Percentiles rank a stretch among this genome's conserved stretches.
These are phyloP conservation scores for Chaetomium sp. DNA, from an alignment of 2,329 filamentous ascomycete genomes.

Conservation along the genomic window DNA sequence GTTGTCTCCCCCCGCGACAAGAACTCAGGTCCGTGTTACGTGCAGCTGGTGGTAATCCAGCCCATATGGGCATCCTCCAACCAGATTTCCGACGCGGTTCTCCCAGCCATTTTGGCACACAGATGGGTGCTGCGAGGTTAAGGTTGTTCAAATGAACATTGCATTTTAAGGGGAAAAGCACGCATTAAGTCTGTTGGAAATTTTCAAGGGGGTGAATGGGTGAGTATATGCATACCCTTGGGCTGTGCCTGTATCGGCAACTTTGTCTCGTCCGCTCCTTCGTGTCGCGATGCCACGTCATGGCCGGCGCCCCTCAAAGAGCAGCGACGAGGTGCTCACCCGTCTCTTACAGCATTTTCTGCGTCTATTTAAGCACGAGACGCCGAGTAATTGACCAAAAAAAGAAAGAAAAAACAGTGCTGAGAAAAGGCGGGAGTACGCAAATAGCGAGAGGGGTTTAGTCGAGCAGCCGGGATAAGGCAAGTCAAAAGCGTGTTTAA, in stretches of 20 bases:
- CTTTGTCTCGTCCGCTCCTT: slow-evolving; percentile 4
- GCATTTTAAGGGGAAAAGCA: not conserved
- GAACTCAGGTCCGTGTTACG: slow-evolving; percentile 18
- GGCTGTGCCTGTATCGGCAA: slow-evolving; percentile 11
- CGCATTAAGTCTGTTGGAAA: slow-evolving; percentile 14
- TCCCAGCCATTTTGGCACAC: slow-evolving; percentile 19
- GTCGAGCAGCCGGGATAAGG: slow-evolving; percentile 8
- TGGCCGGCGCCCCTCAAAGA: slow-evolving; percentile 13
- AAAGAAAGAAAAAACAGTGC: not conserved
- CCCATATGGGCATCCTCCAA: slow-evolving; percentile 10
- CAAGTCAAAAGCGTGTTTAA: slow-evolving; percentile 1
- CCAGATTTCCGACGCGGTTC: slow-evolving; percentile 15
- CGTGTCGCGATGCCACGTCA: slow-evolving; percentile 19
- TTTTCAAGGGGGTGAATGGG: slow-evolving; percentile 12
- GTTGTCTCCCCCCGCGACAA: slow-evolving; percentile 10
- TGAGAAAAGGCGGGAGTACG: slow-evolving; percentile 10
- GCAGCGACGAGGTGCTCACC: slow-evolving; percentile 12
- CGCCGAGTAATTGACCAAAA: slow-evolving; percentile 13
- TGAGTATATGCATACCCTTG: slow-evolving; percentile 25
- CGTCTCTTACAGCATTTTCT: slow-evolving; percentile 19
- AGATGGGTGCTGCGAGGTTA: slow-evolving; percentile 17
- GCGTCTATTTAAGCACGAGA: slow-evolving; percentile 15
- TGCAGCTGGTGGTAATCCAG: slow-evolving; percentile 13
- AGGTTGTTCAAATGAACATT: slow-evolving; percentile 15
- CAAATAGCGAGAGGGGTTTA: slow-evolving; percentile 5